A percentile compares a stretch with the other conserved stretches of the same genome.
Evolutionary conservation across 805 yeast genomes (phyloP).

Genomic region (Lachancea meyersii): DNA sequence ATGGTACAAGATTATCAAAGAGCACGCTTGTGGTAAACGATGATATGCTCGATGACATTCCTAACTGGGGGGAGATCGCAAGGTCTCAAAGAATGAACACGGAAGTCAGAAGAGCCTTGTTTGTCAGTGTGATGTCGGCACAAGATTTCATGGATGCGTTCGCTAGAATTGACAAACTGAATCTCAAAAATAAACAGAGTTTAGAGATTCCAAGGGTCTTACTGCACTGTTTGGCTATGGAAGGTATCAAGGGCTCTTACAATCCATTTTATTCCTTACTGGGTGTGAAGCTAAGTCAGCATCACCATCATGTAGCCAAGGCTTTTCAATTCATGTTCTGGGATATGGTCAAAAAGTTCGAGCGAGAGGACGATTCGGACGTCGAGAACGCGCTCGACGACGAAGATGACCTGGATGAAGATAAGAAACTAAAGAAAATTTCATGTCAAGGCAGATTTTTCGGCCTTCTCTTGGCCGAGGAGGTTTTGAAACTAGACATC

Average conservation of each 20-base stretch:
- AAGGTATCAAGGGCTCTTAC: constrained; percentile 48
- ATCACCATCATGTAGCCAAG: constrained; percentile 64
- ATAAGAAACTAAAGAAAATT: constrained; percentile 48
- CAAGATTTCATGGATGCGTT: constrained; percentile 86
- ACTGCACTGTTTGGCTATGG: constrained; percentile 79
- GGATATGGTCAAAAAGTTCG: constrained; percentile 75
- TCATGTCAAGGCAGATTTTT: constrained; percentile 75
- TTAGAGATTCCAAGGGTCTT: constrained; percentile 82
- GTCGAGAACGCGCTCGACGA: constrained; percentile 26
- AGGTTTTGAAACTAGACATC: constrained; percentile 64
- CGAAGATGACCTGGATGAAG: constrained; percentile 44
- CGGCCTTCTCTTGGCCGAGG: constrained; percentile 70
- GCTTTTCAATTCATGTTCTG: constrained; percentile 85
- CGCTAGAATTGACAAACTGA: constrained; percentile 71
- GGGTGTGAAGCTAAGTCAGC: constrained; percentile 66
- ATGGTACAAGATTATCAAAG: constrained; percentile 9
- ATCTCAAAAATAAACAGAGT: constrained; percentile 71
- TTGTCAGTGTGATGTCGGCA: constrained; percentile 91
- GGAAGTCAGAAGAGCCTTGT: constrained; percentile 88
- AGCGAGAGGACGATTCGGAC: constrained; percentile 42
- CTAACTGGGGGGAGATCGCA: constrained; percentile 87
- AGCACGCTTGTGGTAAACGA: constrained; percentile 43
- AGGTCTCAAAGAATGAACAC: constrained; percentile 88
- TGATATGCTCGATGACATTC: constrained; percentile 60
- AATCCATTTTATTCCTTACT: constrained; percentile 86